Evolutionary conservation across 129 eudicot genomes (phyloP), one percentile per base, ranked within the genome.

Genomic region (Chrysanthemum seticuspe): DNA sequence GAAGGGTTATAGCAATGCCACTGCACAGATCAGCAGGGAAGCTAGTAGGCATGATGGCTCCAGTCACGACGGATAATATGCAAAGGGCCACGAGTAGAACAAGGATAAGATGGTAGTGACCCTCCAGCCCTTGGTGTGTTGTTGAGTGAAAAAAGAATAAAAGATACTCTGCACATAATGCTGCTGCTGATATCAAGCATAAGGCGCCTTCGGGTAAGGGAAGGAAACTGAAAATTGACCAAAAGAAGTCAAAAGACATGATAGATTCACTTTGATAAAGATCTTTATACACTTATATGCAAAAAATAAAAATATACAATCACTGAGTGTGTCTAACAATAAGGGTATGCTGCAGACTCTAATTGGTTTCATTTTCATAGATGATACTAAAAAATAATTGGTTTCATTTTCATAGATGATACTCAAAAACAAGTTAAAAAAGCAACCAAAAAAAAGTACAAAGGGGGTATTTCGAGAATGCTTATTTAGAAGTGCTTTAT

Each of bases 61-160:
- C 97, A 9, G 75, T 75, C 16, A 87, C 74, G 34, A 84, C 68
- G 6, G 96, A 80, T 54, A 86, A 2, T 69, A 93, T 83, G 81
- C 98, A 89, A 52, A 89, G 82, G 75, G 80, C 88, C 29, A 93
- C 85, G 0, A 89, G 92, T 63, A 93, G 84, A 66, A 87, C 95
- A 7, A 93, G 95, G 75, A 93, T 86, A 49, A 76, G 79, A 78
- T 93, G 98, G 77, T 93, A 89, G 72, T 93, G 91, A 25, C 97
- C 97, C 74, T 93, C 97, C 13, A 89, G 96, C 65, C 97, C 97
- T 71, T 86, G 79, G 70, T 93, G 98, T 23, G 96, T 86, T 10
- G 97, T 89, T 13, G 98, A 93, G 60, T 93, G 98, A 68, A 89
- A 93, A 67, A 76, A 82, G 85, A 93, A 93, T 80, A 93, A 73